Base-by-base conservation (phyloP, 176 grass and related monocot genomes). In the Eleusine indica region DNA sequence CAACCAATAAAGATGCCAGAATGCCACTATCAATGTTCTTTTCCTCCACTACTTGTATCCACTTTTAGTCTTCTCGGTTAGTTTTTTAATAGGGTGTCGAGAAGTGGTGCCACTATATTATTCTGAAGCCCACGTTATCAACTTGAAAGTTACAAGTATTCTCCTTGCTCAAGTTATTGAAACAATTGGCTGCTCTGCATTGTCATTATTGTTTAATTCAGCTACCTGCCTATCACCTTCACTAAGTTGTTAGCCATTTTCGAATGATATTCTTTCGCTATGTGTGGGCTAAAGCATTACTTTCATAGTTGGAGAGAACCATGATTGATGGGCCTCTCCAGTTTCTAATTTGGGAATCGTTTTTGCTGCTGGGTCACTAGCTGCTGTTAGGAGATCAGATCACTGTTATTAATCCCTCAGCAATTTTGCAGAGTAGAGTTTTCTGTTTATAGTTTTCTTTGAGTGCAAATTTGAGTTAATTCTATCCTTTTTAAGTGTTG, bases 11-110 rank as follows among this genome's bases (percentile, higher is more conserved):
- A 81, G 51, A 43, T 70, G 82, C 60, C 73, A 86, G 75, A 21
- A n/a, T 75, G 89, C 57, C 73, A 82, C 66, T 60, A 37, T 73
- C 42, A 42, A 77, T 39, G 65, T 87, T 58, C 82, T 86, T 83
- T 79, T 79, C 63, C 61, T 91, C 74, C 82, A 76, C 62, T 64
- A 69, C 47, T 54, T 43, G 64, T 19, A 66, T 71, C 54, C 62
- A 9, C 53, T 13, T 75, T 62, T 77, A 62, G 68, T 81, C n/a
- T 82, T 64, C 14, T 63, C 65, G 22, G 11, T 8, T 48, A 63
- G 70, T 75, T 71, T 62, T 77, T 42, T 52, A 77, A 82, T 77
- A 38, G 4, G 5, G 38, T 51, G 14, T 44, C 8, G n/a, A 62
- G 74, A 83, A 39, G 13, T 86, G 68, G 51, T 12, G 67, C 60